These are phyloP conservation scores for Xenosphaeropsis pyriputrescens DNA, from an alignment of 2,329 filamentous ascomycete genomes.

Conservation along the genomic window DNA sequence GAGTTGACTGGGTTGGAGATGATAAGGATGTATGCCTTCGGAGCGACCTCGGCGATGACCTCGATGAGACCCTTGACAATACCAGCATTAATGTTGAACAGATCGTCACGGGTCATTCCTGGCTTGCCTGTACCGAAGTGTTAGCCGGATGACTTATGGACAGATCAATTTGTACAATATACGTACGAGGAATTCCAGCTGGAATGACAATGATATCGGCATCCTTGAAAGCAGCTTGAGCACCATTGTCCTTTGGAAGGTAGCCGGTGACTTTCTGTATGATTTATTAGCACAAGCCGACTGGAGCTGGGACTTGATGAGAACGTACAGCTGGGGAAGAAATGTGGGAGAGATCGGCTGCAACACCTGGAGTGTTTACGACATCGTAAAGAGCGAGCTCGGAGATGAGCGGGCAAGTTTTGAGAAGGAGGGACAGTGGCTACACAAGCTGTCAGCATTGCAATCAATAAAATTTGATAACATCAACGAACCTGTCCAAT, in stretches of 20 bases:
- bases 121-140: conserved; percentile 60
- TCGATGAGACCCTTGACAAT: conserved; percentile 93
- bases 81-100: conserved; percentile 99
- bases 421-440: conserved; percentile 93
- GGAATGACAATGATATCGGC: conserved; percentile 96
- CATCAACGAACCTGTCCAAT: conserved; percentile 70
- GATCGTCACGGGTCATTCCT: conserved; percentile 97
- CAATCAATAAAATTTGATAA: too few relatives aligned
- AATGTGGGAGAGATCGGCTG: conserved; percentile 94
- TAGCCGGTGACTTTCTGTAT: conserved; percentile 71
- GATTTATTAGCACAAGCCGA: conserved; percentile 10
- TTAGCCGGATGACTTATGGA: too few relatives aligned
- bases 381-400: conserved; percentile 98
- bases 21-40: conserved; percentile 89
- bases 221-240: conserved; percentile 79
- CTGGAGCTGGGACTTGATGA: neutral
- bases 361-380: conserved; percentile 94
- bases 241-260: conserved; percentile 72
- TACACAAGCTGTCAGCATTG: conserved; percentile 22
- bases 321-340: conserved; percentile 67
- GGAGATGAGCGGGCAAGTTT: conserved; percentile 74
- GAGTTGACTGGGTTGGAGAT: conserved; percentile 99
- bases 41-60: conserved; percentile 72
- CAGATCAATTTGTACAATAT: neutral
- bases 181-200: conserved; percentile 89